Evolutionary conservation across 1,139 yeast species (phyloP).

Genomic region (Hansenula anomala): DNA sequence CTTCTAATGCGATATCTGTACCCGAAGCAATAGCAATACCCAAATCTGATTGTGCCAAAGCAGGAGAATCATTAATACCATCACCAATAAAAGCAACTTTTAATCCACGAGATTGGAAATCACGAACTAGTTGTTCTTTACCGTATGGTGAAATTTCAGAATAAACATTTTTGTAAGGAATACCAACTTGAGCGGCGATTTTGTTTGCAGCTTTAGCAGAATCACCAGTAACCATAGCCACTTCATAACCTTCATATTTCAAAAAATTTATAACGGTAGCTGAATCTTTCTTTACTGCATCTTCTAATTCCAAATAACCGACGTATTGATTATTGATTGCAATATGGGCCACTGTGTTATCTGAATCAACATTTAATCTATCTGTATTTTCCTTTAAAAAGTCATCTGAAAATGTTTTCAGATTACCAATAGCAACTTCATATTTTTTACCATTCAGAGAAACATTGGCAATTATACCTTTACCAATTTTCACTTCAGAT

Average conservation of each 20-base stretch:
- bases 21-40: conserved; percentile 93
- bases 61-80: conserved; percentile 96
- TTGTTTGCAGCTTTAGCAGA: conserved; percentile 54
- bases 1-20: conserved; percentile 93
- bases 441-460: conserved; percentile 22
- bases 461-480: conserved; percentile 59
- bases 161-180: conserved; percentile 59
- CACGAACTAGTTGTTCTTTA: conserved; percentile 63
- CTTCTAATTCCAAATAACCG: conserved; percentile 67
- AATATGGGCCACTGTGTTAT: conserved; percentile 33
- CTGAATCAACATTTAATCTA: conserved; percentile 19
- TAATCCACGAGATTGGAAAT: conserved; percentile 40
- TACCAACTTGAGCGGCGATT: conserved; percentile 66
- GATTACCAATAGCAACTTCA: conserved; percentile 53
- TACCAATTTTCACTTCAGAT: conserved; percentile 58
- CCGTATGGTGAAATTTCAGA: conserved; percentile 76
- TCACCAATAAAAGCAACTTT: conserved; percentile 89
- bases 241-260: conserved; percentile 47
- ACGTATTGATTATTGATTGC: conserved; percentile 49
- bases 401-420: conserved; percentile 35
- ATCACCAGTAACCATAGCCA: conserved; percentile 96
- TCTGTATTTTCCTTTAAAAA: conserved; percentile 20
- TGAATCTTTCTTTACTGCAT: conserved; percentile 67
- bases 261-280: conserved; percentile 54
- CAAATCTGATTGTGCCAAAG: conserved; percentile 79